Percentiles rank a stretch among this genome's conserved stretches.
Evolutionary conservation across 2,329 filamentous ascomycete species (phyloP).

Genomic region (Scolecobasidium constrictum): DNA sequence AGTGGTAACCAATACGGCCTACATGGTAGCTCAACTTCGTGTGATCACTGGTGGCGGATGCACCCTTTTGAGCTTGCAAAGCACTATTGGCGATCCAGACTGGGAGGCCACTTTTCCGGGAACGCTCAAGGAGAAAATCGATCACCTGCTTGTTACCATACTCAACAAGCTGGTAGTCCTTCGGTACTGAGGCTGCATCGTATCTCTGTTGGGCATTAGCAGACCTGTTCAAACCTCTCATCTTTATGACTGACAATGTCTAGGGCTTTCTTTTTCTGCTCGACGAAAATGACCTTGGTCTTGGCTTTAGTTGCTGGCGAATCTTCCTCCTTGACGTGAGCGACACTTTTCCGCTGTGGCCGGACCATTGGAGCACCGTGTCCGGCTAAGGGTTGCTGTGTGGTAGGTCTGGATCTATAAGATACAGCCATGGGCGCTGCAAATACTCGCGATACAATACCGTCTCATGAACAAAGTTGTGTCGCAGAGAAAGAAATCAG

Average conservation of each 20-base stretch:
- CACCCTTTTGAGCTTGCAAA: constrained; percentile 13
- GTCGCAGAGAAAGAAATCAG: constrained; percentile 1
- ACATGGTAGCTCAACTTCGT: constrained; percentile 49
- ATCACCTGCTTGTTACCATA: constrained; percentile 50
- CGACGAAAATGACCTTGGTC: not conserved
- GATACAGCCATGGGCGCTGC: too few relatives aligned
- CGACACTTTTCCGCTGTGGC: too few relatives aligned
- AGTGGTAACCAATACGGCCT: constrained; percentile 52
- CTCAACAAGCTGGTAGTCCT: constrained; percentile 42
- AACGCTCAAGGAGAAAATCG: constrained; percentile 45
- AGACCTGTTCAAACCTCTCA: not conserved
- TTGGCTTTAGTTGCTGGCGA: not conserved
- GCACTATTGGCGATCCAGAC: constrained; percentile 52
- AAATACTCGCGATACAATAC: not conserved
- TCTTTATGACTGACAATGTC: not conserved
- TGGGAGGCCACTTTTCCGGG: constrained; percentile 41
- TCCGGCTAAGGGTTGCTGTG: too few relatives aligned
- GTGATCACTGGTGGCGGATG: constrained; percentile 20
- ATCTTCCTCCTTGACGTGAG: too few relatives aligned
- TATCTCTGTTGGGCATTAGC: not conserved
- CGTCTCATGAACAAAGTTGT: not conserved
- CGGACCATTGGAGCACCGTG: too few relatives aligned
- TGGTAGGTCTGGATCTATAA: too few relatives aligned
- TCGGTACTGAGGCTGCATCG: not conserved
- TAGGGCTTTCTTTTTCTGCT: not conserved